Evolutionary conservation across 2,329 filamentous ascomycete species (phyloP), one percentile per base, ranked within the genome.

Genomic region (Diaporthe ilicicola): DNA sequence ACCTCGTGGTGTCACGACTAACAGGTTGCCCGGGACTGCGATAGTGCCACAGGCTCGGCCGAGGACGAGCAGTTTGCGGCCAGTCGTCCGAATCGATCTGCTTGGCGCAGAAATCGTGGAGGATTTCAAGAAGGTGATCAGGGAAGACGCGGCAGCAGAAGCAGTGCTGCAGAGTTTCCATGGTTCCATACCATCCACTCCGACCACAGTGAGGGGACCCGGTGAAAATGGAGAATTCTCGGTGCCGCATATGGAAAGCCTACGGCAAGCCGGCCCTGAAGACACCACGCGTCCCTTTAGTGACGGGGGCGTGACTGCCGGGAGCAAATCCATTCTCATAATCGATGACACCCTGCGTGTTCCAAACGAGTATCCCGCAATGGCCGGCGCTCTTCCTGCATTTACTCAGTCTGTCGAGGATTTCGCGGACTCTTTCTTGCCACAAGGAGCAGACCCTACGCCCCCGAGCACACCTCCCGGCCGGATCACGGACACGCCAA

Each of bases 321-420:
- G 94, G n/a, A 97, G 94, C 84, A 92, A 95, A 77, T 97, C 94
- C 0, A 97, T 97, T 74, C 87, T 97, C 69, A 97, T 97, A 77
- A 90, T 97, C 44, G 93, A 97, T 71, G 90, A 89, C 39, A 92
- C 91, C 0, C 75, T 86, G 19, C 82, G 85, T 0, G 82, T 83
- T 6, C 54, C 72, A 1, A 39, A 37, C 15, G 82, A 88, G 10
- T 79, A 86, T n/a, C 81, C 85, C 0, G 74, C 82, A 12, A 88
- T 90, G 86, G 84, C 86, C 10, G 87, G 85, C 10, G 83, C 83
- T 42, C 76, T 87, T 9, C 79, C 80, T 2, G 81, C 79, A 4
- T 78, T 81, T 29, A 85, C 83, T 67, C 80, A 81, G 13, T 88
- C 88, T 2, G 80, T 85, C 1, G 88, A 89, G 61, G 84, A 84